phyloP scores from a whole-genome alignment of 139 green algal species.

The Asterochloris erici region DNA sequence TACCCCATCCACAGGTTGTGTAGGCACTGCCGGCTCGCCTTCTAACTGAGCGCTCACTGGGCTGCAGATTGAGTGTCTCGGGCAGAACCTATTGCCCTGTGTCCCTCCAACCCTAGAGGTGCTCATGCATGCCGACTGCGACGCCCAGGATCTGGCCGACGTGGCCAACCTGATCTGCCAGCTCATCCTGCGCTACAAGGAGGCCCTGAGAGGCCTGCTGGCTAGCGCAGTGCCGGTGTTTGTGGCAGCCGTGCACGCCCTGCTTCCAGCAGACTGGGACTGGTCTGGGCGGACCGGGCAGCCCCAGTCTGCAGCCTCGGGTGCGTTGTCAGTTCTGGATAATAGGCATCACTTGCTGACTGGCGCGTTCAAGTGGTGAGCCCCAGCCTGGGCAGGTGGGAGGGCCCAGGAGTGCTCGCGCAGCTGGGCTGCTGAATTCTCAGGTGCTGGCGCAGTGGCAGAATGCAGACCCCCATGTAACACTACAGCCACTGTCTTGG shows the following conservation, averaged over 20 bases:
- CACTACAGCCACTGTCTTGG: too few species aligned
- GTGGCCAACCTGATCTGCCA: conserved; percentile 69
- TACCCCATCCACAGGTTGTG: not conserved
- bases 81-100: conserved; percentile 45
- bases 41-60: not conserved
- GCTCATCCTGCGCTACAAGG: conserved; percentile 62
- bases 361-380: not conserved
- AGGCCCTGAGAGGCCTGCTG: conserved; percentile 30
- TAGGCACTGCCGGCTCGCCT: not conserved
- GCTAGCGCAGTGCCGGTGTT: conserved; percentile 48
- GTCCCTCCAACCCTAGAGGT: conserved; percentile 56
- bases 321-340: not conserved
- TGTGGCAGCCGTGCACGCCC: conserved; percentile 43
- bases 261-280: conserved; percentile 70
- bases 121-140: conserved; percentile 42
- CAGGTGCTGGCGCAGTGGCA: not conserved
- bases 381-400: too few species aligned
- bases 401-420: not conserved
- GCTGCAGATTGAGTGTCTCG: conserved; percentile 65
- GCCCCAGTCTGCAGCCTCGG: conserved; percentile 16
- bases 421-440: not conserved
- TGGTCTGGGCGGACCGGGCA: conserved; percentile 60
- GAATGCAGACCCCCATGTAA: not conserved
- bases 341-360: not conserved
- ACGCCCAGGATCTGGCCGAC: conserved; percentile 56